phyloP scores from a whole-genome alignment of 2,329 filamentous ascomycete species.

The Arthrobotrys sinensis region DNA sequence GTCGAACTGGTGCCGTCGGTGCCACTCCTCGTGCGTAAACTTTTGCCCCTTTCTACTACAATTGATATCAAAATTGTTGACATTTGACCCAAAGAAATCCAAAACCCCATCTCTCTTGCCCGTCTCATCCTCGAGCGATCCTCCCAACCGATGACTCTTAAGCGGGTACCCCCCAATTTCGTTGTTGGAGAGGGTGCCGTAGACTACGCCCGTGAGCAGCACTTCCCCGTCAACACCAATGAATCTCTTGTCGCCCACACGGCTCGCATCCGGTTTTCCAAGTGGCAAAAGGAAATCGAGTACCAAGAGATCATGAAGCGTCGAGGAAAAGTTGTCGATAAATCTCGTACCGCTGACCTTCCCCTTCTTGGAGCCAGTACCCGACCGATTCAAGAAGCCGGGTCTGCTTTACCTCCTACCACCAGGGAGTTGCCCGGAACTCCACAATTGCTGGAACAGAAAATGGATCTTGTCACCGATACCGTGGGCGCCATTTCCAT shows the following conservation, averaged over 20 bases:
- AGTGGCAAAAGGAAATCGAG: slow-evolving; percentile 76
- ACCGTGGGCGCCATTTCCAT: slow-evolving; percentile 97
- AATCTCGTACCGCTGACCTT: slow-evolving; percentile 58
- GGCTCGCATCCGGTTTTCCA: slow-evolving; percentile 82
- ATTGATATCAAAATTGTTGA: slow-evolving; percentile 39
- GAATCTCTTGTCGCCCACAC: slow-evolving; percentile 84
- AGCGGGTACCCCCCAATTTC: slow-evolving; percentile 91
- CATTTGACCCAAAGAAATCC: slow-evolving; percentile 74
- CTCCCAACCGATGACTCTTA: slow-evolving; percentile 82
- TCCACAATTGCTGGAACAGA: slow-evolving; percentile 60
- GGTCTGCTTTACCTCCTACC: slow-evolving; percentile 40
- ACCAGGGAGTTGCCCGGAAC: slow-evolving; percentile 23
- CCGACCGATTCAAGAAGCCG: slow-evolving; percentile 43
- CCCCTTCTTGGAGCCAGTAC: slow-evolving; percentile 27
- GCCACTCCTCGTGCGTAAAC: slow-evolving; percentile 82
- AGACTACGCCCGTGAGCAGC: slow-evolving; percentile 85
- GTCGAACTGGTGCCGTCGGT: slow-evolving; percentile 92
- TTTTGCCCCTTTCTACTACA: slow-evolving; percentile 8
- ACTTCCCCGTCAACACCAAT: slow-evolving; percentile 80
- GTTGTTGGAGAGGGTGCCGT: slow-evolving; percentile 88
- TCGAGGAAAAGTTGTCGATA: slow-evolving; percentile 65
- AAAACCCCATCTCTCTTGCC: slow-evolving; percentile 91
- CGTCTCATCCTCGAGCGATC: slow-evolving; percentile 85
- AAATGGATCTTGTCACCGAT: slow-evolving; percentile 82
- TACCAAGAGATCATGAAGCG: slow-evolving; percentile 78